Conservation (phyloP, 2,329 filamentous ascomycete species). For the Tolypocladium inflatum region DNA sequence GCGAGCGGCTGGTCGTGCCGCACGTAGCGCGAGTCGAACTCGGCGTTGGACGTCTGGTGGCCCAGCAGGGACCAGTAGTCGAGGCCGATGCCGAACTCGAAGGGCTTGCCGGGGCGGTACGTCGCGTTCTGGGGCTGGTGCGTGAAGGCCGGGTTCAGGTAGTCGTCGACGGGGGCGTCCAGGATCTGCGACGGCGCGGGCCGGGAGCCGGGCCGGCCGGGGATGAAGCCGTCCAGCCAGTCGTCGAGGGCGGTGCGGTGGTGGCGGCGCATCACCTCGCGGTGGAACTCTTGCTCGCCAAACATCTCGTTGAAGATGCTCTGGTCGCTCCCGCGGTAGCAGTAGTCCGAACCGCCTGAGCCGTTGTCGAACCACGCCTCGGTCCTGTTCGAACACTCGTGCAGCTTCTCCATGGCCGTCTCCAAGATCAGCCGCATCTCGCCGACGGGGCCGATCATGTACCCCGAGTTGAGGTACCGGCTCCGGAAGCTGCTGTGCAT, state of each 20-base stretch:
- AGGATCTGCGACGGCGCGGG: slow-evolving; percentile 9
- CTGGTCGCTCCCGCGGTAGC: slow-evolving; percentile 17
- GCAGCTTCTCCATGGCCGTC: slow-evolving; percentile 12
- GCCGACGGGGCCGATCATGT: slow-evolving; percentile 14
- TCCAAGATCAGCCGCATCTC: slow-evolving; percentile 13
- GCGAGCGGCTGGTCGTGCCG: slow-evolving; percentile 9
- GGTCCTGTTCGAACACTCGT: slow-evolving; percentile 7
- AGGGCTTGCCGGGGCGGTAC: slow-evolving; percentile 10
- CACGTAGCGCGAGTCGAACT: slow-evolving; percentile 14
- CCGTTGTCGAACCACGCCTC: slow-evolving; percentile 8
- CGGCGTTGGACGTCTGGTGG: slow-evolving; percentile 14
- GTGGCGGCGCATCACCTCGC: slow-evolving; percentile 17
- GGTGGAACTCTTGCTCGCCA: slow-evolving; percentile 19
- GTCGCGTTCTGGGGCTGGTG: slow-evolving; percentile 11
- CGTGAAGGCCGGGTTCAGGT: slow-evolving; percentile 13
- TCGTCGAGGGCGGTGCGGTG: slow-evolving; percentile 11
- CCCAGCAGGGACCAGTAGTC: slow-evolving; percentile 17
- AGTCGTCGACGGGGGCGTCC: slow-evolving; percentile 8
- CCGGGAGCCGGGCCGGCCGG: slow-evolving; percentile 10
- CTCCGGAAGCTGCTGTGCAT: slow-evolving; percentile 10
- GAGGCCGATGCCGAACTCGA: slow-evolving; percentile 16
- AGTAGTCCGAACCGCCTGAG: slow-evolving; percentile 6
- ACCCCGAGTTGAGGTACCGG: slow-evolving; percentile 16
- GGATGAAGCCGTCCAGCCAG: slow-evolving; percentile 10
- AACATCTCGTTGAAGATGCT: slow-evolving; percentile 18